Evolutionary conservation across 1,284 basidiomycete genomes (phyloP).

Genomic region (Pseudozyma thailandica): DNA sequence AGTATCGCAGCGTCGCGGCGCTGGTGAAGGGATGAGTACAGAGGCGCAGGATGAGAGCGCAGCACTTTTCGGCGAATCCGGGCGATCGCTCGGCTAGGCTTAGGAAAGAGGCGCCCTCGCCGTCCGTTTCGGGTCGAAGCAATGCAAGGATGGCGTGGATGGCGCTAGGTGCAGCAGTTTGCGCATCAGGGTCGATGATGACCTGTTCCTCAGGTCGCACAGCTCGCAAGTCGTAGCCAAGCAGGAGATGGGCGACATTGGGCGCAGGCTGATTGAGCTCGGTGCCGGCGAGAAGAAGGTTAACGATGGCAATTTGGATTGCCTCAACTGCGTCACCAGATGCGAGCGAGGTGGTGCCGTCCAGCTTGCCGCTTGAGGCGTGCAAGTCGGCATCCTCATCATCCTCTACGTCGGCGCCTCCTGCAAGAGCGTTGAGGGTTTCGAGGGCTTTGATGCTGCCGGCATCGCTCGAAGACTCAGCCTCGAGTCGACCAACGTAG

Average conservation of each 20-base stretch:
- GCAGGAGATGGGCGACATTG: constrained; percentile 87
- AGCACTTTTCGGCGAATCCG: constrained; percentile 84
- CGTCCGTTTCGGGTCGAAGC: constrained; percentile 36
- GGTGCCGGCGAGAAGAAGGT: constrained; percentile 85
- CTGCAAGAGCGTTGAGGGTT: constrained; percentile 67
- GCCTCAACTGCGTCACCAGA: constrained; percentile 72
- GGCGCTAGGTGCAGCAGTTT: constrained; percentile 69
- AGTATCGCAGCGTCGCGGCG: constrained; percentile 83
- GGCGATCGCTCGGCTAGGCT: constrained; percentile 70
- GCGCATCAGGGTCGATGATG: constrained; percentile 70
- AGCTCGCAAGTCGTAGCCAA: constrained; percentile 77
- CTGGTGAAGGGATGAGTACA: constrained; percentile 87
- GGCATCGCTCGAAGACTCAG: constrained; percentile 64
- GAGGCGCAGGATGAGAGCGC: constrained; percentile 84
- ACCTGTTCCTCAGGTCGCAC: constrained; percentile 70
- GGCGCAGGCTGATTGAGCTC: constrained; percentile 76
- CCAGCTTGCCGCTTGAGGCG: constrained; percentile 69
- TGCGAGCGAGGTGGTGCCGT: constrained; percentile 64
- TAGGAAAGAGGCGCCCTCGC: constrained; percentile 25
- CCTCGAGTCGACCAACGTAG: constrained; percentile 78
- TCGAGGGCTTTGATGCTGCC: constrained; percentile 56
- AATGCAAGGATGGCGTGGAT: constrained; percentile 79
- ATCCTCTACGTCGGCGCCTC: constrained; percentile 68
- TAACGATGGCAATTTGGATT: constrained; percentile 82
- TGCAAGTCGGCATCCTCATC: constrained; percentile 74